These are phyloP conservation scores for Tetrapisispora iriomotensis DNA, from an alignment of 805 yeast genomes.

Conservation along the genomic window DNA sequence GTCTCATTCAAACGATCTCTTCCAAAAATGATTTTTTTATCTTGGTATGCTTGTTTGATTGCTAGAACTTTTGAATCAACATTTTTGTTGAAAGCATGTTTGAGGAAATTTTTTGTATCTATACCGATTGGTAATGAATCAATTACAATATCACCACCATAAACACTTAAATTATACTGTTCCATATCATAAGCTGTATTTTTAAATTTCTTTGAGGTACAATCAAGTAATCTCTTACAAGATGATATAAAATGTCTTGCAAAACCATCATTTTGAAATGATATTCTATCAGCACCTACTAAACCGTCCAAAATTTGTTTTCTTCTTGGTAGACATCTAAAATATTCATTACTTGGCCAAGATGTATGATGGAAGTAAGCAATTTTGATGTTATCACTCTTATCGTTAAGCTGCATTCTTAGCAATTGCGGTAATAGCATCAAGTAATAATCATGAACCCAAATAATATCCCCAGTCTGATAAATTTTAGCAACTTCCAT, in stretches of 20 bases:
- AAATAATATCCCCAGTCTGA: conserved; percentile 79
- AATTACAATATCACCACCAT: conserved; percentile 68
- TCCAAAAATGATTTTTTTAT: conserved; percentile 77
- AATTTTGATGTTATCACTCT: conserved; percentile 46
- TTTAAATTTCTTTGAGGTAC: conserved; percentile 42
- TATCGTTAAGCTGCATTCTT: conserved; percentile 47
- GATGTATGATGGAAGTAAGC: conserved; percentile 82
- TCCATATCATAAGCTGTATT: conserved; percentile 19
- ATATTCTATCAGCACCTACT: conserved; percentile 79
- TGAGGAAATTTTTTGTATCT: conserved; percentile 58
- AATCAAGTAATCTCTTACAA: conserved; percentile 79
- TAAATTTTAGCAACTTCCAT: conserved; percentile 64
- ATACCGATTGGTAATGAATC: conserved; percentile 84
- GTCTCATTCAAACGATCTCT: conserved; percentile 88
- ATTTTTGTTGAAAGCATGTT: conserved; percentile 38
- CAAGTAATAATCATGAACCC: conserved; percentile 88
- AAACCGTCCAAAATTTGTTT: conserved; percentile 78
- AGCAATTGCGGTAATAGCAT: conserved; percentile 73
- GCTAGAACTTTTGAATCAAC: conserved; percentile 57
- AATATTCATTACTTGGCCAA: conserved; percentile 92
- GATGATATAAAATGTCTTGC: conserved; percentile 86
- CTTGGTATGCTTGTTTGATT: conserved; percentile 51
- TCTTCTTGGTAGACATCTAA: conserved; percentile 79
- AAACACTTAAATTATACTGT: conserved; percentile 43
- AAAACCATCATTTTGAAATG: conserved; percentile 79